These are phyloP conservation scores for Bisporella sp. DNA, from an alignment of 2,329 filamentous ascomycete genomes.

Conservation along the genomic window DNA sequence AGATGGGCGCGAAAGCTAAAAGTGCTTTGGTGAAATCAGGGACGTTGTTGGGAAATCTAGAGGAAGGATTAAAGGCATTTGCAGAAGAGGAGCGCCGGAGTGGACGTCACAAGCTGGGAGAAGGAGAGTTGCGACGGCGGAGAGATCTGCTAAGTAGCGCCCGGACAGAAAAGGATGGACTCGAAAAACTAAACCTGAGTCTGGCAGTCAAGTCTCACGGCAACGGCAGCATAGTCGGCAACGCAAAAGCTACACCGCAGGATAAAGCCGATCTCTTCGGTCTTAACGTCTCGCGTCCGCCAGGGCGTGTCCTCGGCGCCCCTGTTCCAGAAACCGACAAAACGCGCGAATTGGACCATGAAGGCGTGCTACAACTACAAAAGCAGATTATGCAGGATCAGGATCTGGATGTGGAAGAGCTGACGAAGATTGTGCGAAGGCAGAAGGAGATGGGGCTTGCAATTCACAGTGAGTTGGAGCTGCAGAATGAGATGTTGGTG, in stretches of 20 bases:
- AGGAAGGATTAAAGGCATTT: slow-evolving; percentile 56
- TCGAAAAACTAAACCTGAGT: slow-evolving; percentile 65
- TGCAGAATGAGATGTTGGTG: slow-evolving; percentile 65
- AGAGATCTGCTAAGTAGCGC: slow-evolving; percentile 64
- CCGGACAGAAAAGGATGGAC: slow-evolving; percentile 65
- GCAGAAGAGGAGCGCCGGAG: slow-evolving; percentile 37
- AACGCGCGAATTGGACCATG: slow-evolving; percentile 71
- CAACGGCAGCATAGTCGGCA: slow-evolving; percentile 5
- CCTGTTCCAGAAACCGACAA: slow-evolving; percentile 68
- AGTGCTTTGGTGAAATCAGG: slow-evolving; percentile 63
- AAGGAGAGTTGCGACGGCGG: slow-evolving; percentile 67
- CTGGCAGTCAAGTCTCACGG: slow-evolving; percentile 39
- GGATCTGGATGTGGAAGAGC: slow-evolving; percentile 62
- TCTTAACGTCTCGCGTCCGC: slow-evolving; percentile 27
- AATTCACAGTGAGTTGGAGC: slow-evolving; percentile 66
- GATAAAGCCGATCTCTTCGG: slow-evolving; percentile 43
- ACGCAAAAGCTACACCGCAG: slow-evolving; percentile 21
- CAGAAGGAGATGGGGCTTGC: slow-evolving; percentile 73
- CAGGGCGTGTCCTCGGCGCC: slow-evolving; percentile 64
- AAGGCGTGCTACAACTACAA: slow-evolving; percentile 67
- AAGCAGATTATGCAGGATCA: slow-evolving; percentile 68
- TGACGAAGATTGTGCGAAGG: slow-evolving; percentile 61
- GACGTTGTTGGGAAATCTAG: slow-evolving; percentile 54
- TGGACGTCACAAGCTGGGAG: slow-evolving; percentile 44
- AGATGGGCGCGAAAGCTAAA: slow-evolving; percentile 70